A percentile compares a stretch with the other conserved stretches of the same genome.
Conservation (phyloP, 2,329 filamentous ascomycete species). For the Pseudocercospora fijiensis region DNA sequence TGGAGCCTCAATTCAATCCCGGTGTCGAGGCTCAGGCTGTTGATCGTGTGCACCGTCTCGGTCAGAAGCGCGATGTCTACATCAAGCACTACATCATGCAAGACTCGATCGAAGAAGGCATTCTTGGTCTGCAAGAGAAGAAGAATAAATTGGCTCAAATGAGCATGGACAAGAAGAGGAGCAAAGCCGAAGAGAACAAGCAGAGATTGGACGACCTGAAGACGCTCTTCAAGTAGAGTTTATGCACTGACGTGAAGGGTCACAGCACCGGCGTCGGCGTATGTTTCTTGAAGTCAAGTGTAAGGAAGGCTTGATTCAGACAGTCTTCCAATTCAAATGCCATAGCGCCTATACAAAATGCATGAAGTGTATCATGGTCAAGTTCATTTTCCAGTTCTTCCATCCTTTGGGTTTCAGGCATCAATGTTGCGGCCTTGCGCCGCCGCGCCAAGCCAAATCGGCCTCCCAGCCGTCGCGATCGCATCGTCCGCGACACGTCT, state of each 20-base stretch:
- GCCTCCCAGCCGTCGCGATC: not conserved
- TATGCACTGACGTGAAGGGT: not conserved
- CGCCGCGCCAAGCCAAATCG: not conserved
- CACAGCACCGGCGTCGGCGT: not conserved
- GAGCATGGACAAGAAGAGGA: constrained; percentile 66
- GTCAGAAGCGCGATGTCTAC: constrained; percentile 84
- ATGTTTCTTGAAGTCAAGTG: not conserved
- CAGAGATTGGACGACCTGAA: constrained; percentile 63
- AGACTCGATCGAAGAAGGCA: constrained; percentile 89
- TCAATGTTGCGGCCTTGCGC: not conserved
- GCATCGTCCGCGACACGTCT: not conserved
- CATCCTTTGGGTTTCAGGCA: no score
- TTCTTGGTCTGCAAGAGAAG: constrained; percentile 83
- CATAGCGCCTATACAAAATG: not conserved
- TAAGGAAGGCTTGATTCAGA: not conserved
- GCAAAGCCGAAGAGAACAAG: constrained; percentile 62
- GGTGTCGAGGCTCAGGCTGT: constrained; percentile 92
- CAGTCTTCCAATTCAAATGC: not conserved
- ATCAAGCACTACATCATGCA: constrained; percentile 89
- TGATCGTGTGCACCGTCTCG: constrained; percentile 86
- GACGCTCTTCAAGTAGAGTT: constrained; percentile 52
- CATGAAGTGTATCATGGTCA: not conserved
- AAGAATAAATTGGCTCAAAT: constrained; percentile 88
- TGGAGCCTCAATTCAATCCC: constrained; percentile 98
- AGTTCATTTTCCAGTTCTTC: not conserved